Base-by-base conservation (phyloP, 495 filamentous ascomycete species). In the Neurospora sp. region DNA sequence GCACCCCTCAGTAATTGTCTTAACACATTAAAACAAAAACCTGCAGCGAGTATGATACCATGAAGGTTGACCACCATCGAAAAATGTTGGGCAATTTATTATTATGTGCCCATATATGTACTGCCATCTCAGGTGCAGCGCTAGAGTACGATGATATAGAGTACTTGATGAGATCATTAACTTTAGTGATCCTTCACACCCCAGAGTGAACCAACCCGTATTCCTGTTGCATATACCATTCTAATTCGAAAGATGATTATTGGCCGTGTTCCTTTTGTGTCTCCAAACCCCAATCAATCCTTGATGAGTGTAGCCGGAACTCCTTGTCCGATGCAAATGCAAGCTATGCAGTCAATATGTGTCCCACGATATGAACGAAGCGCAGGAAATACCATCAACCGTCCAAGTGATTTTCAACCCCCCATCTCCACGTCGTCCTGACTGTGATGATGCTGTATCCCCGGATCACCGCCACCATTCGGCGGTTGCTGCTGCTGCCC, bases 1-100 rank as follows among this genome's bases (percentile, higher is more conserved):
- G 92, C 83, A 87, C 89, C 73, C 87, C 89, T 73, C 92, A 94
- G 83, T 94, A 81, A 86, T 72, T 40, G 73, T 39, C 31, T 35
- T 6, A 16, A 35, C 20, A 61, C 10, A 12, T 22, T 8, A 7
- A 59, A 35, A 17, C 27, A 17, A 65, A 1, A 65, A 35, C 20
- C 4, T 5, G 10, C 4, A 53, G 20, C 48, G 7, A 37, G 53
- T 65, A 35, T 35, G 53, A 37, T 65, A 61, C 53, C 31, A 72
- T 38, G 7, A 27, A 31, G 7, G 27, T 71, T 71, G 35, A 22
- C 3, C 16, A 14, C 53, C 53, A 17, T 16, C 27, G 4, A 65
- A 35, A 35, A 65, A 17, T 17, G 14, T 37, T 27, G 53, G 53
- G 53, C 53, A 27, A 31, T 16, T 1, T 31, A 31, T 31, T 35